These are phyloP conservation scores for Dendrobium huoshanense DNA, from an alignment of 106 monocot species.

Conservation along the genomic window DNA sequence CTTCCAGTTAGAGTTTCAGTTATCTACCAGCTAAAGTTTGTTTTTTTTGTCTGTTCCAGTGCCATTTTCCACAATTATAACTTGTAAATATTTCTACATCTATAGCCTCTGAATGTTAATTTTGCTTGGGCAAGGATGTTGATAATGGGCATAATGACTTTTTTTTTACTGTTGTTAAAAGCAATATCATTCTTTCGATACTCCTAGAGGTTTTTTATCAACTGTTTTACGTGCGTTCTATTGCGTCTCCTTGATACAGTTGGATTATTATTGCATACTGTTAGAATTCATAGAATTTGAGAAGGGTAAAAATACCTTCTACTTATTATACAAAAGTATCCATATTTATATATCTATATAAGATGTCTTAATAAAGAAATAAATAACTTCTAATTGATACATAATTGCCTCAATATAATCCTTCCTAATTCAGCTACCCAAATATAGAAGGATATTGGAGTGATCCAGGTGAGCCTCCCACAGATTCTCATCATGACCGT, in stretches of 20 bases:
- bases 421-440: no score
- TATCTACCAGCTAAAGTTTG: neutral
- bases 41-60: neutral
- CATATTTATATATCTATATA: no score
- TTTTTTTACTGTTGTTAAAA: neutral
- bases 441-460: no score
- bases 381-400: no score
- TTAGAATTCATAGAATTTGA: no score
- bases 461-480: no score
- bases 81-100: neutral
- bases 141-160: neutral
- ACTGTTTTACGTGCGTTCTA: neutral
- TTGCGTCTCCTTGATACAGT: neutral
- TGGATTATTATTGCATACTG: neutral
- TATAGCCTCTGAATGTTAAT: neutral
- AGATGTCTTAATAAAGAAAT: no score
- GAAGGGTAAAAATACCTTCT: no score
- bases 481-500: no score
- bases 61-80: neutral
- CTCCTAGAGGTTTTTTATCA: neutral
- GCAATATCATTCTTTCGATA: neutral
- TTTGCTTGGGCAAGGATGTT: neutral
- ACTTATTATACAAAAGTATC: no score
- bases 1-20: neutral
- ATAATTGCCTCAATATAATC: no score